A percentile compares a stretch with the other conserved stretches of the same genome.
Evolutionary conservation across 2,329 filamentous ascomycete genomes (phyloP).

Genomic region (Arthrobotrys iridis): DNA sequence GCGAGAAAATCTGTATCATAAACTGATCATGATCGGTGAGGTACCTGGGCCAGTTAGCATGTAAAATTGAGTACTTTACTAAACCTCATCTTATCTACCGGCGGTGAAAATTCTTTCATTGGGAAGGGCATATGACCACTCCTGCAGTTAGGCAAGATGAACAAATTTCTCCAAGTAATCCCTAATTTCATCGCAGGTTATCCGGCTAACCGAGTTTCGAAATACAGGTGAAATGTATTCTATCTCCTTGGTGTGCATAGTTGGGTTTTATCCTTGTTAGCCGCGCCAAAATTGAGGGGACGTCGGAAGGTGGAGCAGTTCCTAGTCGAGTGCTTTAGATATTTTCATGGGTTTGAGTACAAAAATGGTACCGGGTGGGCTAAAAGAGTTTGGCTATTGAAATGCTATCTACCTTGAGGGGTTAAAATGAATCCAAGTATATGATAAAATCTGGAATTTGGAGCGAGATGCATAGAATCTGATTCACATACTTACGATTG

Average conservation of each 20-base stretch:
- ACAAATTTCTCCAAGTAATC: too few species aligned
- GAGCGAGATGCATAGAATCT: background rate
- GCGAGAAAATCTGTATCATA: too few species aligned
- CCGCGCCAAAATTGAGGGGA: background rate
- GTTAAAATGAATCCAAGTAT: too few species aligned
- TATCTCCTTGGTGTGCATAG: background rate
- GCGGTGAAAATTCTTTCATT: too few species aligned
- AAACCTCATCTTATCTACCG: too few species aligned
- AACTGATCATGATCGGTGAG: too few species aligned
- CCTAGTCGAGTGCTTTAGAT: background rate
- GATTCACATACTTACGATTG: background rate
- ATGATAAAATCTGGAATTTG: conserved; percentile 2
- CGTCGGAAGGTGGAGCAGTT: background rate
- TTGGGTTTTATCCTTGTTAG: conserved; percentile 8
- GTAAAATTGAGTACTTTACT: too few species aligned
- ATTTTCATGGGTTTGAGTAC: background rate
- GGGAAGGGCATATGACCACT: too few species aligned
- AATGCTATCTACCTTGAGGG: background rate
- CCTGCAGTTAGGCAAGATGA: too few species aligned
- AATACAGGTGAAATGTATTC: background rate
- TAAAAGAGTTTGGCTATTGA: background rate
- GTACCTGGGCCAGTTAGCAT: too few species aligned
- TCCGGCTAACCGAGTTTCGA: background rate
- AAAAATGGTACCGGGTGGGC: background rate
- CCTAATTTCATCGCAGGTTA: background rate